Percentiles rank a stretch among this genome's conserved stretches.
Conservation (phyloP, 1,139 yeast genomes). For the Lodderomyces beijingensis region DNA sequence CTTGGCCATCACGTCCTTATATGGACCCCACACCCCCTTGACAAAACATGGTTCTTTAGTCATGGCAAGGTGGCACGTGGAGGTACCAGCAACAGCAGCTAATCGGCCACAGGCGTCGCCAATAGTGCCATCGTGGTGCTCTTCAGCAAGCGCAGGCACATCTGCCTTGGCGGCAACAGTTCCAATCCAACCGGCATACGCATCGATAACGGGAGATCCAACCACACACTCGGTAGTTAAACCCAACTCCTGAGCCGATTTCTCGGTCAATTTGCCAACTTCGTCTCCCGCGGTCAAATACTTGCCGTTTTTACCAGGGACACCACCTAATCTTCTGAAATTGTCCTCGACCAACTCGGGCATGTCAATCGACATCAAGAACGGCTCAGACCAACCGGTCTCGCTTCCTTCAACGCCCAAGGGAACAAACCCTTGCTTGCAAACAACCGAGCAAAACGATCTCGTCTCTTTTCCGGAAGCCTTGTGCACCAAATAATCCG, state of each 20-base stretch:
- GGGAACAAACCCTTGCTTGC: constrained; percentile 95
- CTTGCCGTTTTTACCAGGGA: constrained; percentile 64
- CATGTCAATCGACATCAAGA: constrained; percentile 62
- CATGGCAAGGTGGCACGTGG: constrained; percentile 92
- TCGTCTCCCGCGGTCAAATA: constrained; percentile 85
- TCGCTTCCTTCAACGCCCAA: constrained; percentile 80
- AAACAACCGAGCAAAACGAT: constrained; percentile 84
- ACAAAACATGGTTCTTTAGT: constrained; percentile 85
- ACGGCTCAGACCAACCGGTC: constrained; percentile 87
- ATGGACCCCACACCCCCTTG: constrained; percentile 98
- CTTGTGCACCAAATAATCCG: constrained; percentile 84
- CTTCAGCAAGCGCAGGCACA: constrained; percentile 43
- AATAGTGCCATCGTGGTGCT: constrained; percentile 35
- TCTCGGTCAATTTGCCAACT: constrained; percentile 64
- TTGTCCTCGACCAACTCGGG: constrained; percentile 74
- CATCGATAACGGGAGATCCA: constrained; percentile 95
- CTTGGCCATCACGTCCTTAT: constrained; percentile 84
- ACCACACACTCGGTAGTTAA: constrained; percentile 75
- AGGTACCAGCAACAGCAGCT: constrained; percentile 98
- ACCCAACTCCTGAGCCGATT: constrained; percentile 82
- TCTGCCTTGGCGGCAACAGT: constrained; percentile 88
- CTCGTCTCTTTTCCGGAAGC: constrained; percentile 87
- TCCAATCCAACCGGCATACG: constrained; percentile 98
- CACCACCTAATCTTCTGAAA: constrained; percentile 80
- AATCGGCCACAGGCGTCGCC: constrained; percentile 73